These are phyloP conservation scores for Xylaria intraflava DNA, from an alignment of 495 filamentous ascomycete species.

Conservation along the genomic window DNA sequence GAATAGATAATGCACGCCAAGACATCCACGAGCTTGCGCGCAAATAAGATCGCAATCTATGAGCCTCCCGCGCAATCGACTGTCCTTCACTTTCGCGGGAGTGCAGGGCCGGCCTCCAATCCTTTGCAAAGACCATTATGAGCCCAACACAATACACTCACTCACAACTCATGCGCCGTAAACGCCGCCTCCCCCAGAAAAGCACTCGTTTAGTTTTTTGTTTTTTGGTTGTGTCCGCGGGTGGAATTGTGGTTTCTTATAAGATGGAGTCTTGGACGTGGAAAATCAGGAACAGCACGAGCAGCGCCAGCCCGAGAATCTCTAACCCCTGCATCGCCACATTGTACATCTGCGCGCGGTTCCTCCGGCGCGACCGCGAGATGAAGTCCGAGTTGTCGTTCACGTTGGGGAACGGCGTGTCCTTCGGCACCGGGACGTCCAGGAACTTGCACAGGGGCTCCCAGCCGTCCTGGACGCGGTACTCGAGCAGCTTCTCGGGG, in stretches of 20 bases:
- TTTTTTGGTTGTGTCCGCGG: too few relatives aligned
- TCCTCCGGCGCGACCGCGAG: constrained; percentile 50
- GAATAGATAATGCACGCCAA: too few relatives aligned
- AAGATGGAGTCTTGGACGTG: constrained; percentile 17
- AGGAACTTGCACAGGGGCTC: constrained; percentile 62
- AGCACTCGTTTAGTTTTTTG: too few relatives aligned
- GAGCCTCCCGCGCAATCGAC: too few relatives aligned
- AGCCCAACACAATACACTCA: too few relatives aligned
- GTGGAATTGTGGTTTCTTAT: background rate
- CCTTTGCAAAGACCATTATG: too few relatives aligned
- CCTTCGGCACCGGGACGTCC: constrained; percentile 51
- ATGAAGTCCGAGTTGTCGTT: constrained; percentile 51
- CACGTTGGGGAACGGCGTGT: constrained; percentile 36
- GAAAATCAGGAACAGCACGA: constrained; percentile 18
- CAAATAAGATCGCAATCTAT: too few relatives aligned
- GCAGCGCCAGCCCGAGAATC: constrained; percentile 4
- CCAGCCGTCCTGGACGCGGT: constrained; percentile 60
- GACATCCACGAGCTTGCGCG: too few relatives aligned
- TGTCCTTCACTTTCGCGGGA: too few relatives aligned
- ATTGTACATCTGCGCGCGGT: constrained; percentile 58
- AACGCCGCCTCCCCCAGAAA: too few relatives aligned
- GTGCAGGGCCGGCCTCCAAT: too few relatives aligned
- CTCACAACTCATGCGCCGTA: too few relatives aligned
- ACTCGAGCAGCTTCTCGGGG: constrained; percentile 48
- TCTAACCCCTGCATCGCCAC: constrained; percentile 45